A percentile compares a stretch with the other conserved stretches of the same genome.
Evolutionary conservation across 2,329 filamentous ascomycete genomes (phyloP).

Genomic region (Colletotrichum sp.): DNA sequence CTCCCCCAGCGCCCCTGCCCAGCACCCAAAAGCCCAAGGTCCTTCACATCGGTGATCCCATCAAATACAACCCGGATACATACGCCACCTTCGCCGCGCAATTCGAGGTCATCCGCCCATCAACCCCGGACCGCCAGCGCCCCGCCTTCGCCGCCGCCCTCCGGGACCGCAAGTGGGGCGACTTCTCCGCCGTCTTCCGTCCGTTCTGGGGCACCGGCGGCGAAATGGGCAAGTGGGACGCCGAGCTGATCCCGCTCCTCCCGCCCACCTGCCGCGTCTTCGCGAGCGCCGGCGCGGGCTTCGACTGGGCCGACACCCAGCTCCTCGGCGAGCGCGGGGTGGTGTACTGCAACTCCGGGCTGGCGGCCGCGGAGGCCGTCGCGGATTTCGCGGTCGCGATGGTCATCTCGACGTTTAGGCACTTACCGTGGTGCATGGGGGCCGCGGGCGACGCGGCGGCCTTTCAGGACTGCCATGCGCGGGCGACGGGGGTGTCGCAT

Average conservation of each 20-base stretch:
- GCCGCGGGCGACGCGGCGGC: slow-evolving; percentile 34
- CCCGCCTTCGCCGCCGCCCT: slow-evolving; percentile 54
- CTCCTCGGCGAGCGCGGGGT: slow-evolving; percentile 66
- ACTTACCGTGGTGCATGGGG: slow-evolving; percentile 67
- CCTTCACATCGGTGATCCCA: slow-evolving; percentile 75
- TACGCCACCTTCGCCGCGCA: slow-evolving; percentile 46
- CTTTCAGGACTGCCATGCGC: slow-evolving; percentile 65
- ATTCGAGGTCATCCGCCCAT: slow-evolving; percentile 59
- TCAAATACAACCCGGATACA: slow-evolving; percentile 54
- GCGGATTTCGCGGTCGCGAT: slow-evolving; percentile 74
- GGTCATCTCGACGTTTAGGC: slow-evolving; percentile 72
- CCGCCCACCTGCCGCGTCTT: slow-evolving; percentile 64
- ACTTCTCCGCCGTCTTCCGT: slow-evolving; percentile 60
- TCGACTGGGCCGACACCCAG: slow-evolving; percentile 70
- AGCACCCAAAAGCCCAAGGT: slow-evolving; percentile 55
- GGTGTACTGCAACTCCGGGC: slow-evolving; percentile 75
- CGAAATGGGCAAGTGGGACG: slow-evolving; percentile 70
- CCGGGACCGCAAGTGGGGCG: slow-evolving; percentile 56
- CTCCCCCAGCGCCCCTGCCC: slow-evolving; percentile 28
- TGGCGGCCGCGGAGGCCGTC: slow-evolving; percentile 74
- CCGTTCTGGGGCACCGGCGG: slow-evolving; percentile 69
- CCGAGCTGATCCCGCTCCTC: slow-evolving; percentile 61
- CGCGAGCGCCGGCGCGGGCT: slow-evolving; percentile 69
- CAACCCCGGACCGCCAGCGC: slow-evolving; percentile 54
- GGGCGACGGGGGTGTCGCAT: slow-evolving; percentile 63